phyloP scores from a whole-genome alignment of 352 stramenopile genomes.

The Phytophthora rubi region DNA sequence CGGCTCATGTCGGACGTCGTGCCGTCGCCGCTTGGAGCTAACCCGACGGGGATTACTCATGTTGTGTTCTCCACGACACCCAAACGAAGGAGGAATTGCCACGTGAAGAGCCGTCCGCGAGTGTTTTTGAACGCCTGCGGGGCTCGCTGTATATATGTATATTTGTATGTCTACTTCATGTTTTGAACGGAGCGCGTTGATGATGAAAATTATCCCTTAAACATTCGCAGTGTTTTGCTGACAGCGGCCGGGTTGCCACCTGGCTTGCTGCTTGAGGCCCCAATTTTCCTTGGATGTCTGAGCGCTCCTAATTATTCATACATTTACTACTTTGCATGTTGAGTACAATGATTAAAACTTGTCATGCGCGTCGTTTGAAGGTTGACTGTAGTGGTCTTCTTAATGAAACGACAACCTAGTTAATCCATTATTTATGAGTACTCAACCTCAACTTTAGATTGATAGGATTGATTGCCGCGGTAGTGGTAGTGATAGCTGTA shows the following conservation, averaged over 20 bases:
- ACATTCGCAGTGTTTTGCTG: conserved; percentile 88
- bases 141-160: conserved; percentile 18
- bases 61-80: conserved; percentile 92
- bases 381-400: conserved; percentile 47
- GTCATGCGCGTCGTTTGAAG: conserved; percentile 87
- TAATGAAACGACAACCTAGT: conserved; percentile 85
- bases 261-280: conserved; percentile 63
- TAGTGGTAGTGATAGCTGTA: conserved; percentile 3
- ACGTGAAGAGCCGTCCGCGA: not conserved
- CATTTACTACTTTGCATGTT: conserved; percentile 2
- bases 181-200: conserved; percentile 57
- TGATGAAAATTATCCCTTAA: conserved; percentile 83
- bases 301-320: conserved; percentile 33
- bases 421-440: conserved; percentile 86
- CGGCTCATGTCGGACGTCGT: conserved; percentile 65
- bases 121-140: conserved; percentile 54
- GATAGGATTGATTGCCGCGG: conserved; percentile 3
- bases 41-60: conserved; percentile 93
- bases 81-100: conserved; percentile 43
- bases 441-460: conserved; percentile 24
- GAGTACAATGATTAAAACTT: conserved; percentile 73
- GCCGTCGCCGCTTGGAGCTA: conserved; percentile 78
- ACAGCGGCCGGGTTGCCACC: conserved; percentile 72
- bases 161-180: conserved; percentile 5
- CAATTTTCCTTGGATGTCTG: conserved; percentile 73